These are phyloP conservation scores for Takashimella tepidaria DNA, from an alignment of 1,284 basidiomycete species.

Conservation along the genomic window DNA sequence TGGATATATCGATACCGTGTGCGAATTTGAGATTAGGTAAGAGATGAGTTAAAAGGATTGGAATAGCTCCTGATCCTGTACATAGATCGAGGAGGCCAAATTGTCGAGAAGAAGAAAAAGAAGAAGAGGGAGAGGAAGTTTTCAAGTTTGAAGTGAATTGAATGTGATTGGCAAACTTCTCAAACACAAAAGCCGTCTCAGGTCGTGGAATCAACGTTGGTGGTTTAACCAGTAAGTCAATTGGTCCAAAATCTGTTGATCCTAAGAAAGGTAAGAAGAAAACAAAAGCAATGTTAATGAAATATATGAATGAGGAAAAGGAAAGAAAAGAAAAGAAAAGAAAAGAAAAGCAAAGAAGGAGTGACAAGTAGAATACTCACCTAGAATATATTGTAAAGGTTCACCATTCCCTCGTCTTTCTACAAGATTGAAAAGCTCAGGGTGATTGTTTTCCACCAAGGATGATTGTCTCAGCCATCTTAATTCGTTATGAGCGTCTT, in stretches of 20 bases:
- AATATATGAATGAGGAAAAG: constrained; percentile 1
- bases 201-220: constrained; percentile 86
- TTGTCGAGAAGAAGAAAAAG: too few species aligned
- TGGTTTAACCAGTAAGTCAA: constrained; percentile 62
- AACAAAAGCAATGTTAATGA: neutral
- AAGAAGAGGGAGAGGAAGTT: constrained; percentile 4
- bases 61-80: constrained; percentile 84
- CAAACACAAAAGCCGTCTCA: constrained; percentile 74
- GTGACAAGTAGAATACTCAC: constrained; percentile 55
- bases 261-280: too few species aligned
- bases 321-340: too few species aligned
- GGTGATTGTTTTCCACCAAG: neutral
- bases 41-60: constrained; percentile 66
- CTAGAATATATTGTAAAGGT: constrained; percentile 86
- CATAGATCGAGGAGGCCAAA: constrained; percentile 69
- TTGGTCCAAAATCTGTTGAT: constrained; percentile 77
- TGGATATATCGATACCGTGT: constrained; percentile 66
- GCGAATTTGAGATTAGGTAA: constrained; percentile 55
- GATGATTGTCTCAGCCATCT: constrained; percentile 36
- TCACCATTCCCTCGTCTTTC: constrained; percentile 56
- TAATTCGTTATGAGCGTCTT: constrained; percentile 38
- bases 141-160: neutral
- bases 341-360: too few species aligned
- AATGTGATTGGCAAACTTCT: constrained; percentile 38
- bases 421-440: constrained; percentile 27